These are phyloP conservation scores for Leersia perrieri DNA, from an alignment of 176 grass and related monocot species.

Conservation along the genomic window DNA sequence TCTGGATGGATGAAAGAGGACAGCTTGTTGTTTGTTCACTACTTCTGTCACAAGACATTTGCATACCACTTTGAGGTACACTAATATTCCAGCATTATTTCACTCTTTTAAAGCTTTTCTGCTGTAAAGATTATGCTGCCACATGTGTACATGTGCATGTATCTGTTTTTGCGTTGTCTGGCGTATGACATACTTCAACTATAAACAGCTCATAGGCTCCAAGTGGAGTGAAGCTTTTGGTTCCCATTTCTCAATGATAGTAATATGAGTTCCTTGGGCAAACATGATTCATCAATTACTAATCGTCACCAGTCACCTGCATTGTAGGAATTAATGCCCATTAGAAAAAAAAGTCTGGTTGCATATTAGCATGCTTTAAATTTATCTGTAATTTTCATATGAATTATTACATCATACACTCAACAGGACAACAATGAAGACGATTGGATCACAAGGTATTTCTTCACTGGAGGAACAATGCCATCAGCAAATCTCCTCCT, in stretches of 20 bases:
- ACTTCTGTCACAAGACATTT: constrained; percentile 95
- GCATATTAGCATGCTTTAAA: neutral
- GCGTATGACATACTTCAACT: neutral
- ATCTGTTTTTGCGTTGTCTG: neutral
- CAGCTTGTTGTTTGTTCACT: constrained; percentile 78
- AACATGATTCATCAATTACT: neutral
- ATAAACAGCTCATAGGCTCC: neutral
- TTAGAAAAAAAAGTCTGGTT: neutral
- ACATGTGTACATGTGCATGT: neutral
- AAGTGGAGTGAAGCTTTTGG: neutral
- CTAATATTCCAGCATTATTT: neutral
- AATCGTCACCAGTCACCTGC: neutral
- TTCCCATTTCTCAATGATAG: neutral
- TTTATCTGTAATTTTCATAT: neutral
- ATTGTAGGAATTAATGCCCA: neutral
- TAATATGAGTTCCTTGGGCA: neutral
- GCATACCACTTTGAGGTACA: constrained; percentile 94
- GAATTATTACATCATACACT: constrained; percentile 1
- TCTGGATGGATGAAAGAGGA: constrained; percentile 90
- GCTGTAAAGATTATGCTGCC: neutral
- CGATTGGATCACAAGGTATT: constrained; percentile 98
- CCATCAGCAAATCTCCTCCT: constrained; percentile 86
- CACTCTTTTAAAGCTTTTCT: neutral
- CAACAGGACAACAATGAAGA: constrained; percentile 93
- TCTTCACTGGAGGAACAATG: constrained; percentile 97